Conservation (phyloP, 176 grass and related monocot genomes). For the Juncus effusus region DNA sequence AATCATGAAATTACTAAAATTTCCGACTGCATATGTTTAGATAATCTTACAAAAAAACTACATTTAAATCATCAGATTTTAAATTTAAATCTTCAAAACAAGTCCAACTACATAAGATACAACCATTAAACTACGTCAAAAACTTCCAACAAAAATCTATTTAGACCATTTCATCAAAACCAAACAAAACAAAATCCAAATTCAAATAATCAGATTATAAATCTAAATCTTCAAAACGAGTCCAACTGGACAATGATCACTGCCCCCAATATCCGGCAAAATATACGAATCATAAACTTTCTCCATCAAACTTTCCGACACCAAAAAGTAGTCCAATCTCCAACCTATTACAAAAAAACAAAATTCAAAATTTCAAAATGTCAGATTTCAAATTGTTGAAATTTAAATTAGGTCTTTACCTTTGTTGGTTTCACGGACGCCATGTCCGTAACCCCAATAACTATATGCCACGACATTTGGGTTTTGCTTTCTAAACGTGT, state of each 20-base stretch:
- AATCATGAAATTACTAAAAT: too few relatives aligned
- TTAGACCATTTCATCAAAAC: too few relatives aligned
- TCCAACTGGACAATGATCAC: slow-evolving; percentile 83
- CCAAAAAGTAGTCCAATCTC: slow-evolving; percentile 84
- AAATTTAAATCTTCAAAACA: too few relatives aligned
- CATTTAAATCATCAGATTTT: too few relatives aligned
- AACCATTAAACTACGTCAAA: too few relatives aligned
- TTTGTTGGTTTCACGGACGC: slow-evolving; percentile 40
- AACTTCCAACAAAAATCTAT: too few relatives aligned
- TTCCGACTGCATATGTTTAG: too few relatives aligned
- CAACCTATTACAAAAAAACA: slow-evolving; percentile 45
- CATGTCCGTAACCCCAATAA: slow-evolving; percentile 73
- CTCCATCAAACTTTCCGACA: slow-evolving; percentile 44
- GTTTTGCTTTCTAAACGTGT: slow-evolving; percentile 87
- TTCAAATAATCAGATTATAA: too few relatives aligned
- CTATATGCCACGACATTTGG: slow-evolving; percentile 65
- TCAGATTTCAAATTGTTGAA: not conserved
- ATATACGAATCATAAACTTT: slow-evolving; percentile 74
- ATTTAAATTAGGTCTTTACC: slow-evolving; percentile 24
- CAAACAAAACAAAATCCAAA: too few relatives aligned
- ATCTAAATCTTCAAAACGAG: slow-evolving; percentile 8
- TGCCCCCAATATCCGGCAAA: slow-evolving; percentile 64
- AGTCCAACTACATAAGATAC: too few relatives aligned
- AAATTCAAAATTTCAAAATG: slow-evolving; percentile 9
- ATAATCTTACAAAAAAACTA: too few relatives aligned